phyloP scores from a whole-genome alignment of 768 basidiomycete species.

The Pholiota microspora region DNA sequence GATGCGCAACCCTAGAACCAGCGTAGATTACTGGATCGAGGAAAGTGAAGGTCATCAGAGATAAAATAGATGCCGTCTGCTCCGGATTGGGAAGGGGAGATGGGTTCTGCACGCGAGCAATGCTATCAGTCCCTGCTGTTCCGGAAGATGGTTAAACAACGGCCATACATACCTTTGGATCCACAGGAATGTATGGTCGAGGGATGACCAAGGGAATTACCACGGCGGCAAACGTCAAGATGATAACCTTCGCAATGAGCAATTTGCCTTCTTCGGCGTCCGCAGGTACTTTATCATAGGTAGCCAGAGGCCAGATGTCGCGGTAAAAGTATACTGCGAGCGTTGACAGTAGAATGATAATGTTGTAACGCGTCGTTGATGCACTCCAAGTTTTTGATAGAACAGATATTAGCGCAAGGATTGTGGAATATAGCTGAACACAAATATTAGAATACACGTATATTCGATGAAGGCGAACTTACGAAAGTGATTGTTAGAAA shows the following conservation, averaged over 20 bases:
- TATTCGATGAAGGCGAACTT: background rate
- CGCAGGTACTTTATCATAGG: constrained; percentile 38
- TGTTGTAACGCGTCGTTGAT: constrained; percentile 25
- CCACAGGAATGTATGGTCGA: constrained; percentile 42
- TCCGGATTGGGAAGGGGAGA: constrained; percentile 35
- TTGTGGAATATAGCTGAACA: constrained; percentile 30
- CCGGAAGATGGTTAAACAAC: too few species aligned
- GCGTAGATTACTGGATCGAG: constrained; percentile 47
- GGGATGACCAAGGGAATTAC: too few species aligned
- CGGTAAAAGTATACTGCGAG: constrained; percentile 49
- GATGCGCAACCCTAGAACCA: constrained; percentile 39
- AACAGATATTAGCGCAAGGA: constrained; percentile 38
- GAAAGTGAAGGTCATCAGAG: constrained; percentile 43
- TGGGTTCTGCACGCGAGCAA: constrained; percentile 23
- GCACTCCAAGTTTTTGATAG: constrained; percentile 27
- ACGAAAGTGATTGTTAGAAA: background rate
- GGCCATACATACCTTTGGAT: constrained; percentile 35
- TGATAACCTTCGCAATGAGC: constrained; percentile 46
- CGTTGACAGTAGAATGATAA: constrained; percentile 27
- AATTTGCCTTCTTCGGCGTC: constrained; percentile 42
- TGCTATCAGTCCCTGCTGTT: too few species aligned
- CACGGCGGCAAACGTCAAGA: constrained; percentile 13
- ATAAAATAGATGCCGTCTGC: constrained; percentile 47
- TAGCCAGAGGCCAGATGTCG: constrained; percentile 57
- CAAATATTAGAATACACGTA: too few species aligned